Evolutionary conservation across 805 yeast genomes (phyloP).

Genomic region (Lipomyces lipofer): DNA sequence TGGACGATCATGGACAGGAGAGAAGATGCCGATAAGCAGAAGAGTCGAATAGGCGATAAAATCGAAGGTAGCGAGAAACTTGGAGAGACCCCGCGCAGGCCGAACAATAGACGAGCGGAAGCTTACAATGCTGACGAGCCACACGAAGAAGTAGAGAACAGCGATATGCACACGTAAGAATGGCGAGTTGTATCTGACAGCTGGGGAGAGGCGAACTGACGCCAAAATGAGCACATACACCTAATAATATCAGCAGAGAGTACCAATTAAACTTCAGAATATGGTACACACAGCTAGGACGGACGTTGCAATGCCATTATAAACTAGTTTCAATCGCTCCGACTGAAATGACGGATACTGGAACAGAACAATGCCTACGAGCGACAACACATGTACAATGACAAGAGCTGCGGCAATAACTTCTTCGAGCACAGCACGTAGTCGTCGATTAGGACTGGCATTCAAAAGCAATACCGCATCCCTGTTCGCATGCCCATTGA

Average conservation of each 20-base stretch:
- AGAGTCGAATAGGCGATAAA: conserved; percentile 49
- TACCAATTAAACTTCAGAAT: background rate
- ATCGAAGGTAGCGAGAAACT: conserved; percentile 26
- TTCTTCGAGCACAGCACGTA: conserved; percentile 16
- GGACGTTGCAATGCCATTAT: background rate
- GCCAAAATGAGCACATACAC: conserved; percentile 32
- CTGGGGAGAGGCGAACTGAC: conserved; percentile 26
- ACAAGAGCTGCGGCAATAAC: conserved; percentile 11
- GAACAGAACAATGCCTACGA: conserved; percentile 14
- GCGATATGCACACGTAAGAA: conserved; percentile 35
- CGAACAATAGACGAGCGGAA: conserved; percentile 35
- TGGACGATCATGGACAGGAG: conserved; percentile 68
- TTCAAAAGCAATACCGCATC: conserved; percentile 8
- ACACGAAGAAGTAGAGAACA: conserved; percentile 29
- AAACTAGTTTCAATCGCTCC: conserved; percentile 5
- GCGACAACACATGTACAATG: conserved; percentile 14
- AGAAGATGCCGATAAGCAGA: conserved; percentile 53
- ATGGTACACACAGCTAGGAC: conserved; percentile 20
- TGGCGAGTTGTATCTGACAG: conserved; percentile 24
- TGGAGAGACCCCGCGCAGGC: conserved; percentile 31
- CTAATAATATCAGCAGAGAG: conserved; percentile 30
- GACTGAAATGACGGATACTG: conserved; percentile 15
- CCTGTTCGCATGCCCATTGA: background rate
- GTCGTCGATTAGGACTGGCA: conserved; percentile 16
- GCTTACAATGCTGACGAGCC: conserved; percentile 27